Evolutionary conservation across 2,329 filamentous ascomycete genomes (phyloP), one percentile per base, ranked within the genome.

Genomic region (Diatrype stigma): DNA sequence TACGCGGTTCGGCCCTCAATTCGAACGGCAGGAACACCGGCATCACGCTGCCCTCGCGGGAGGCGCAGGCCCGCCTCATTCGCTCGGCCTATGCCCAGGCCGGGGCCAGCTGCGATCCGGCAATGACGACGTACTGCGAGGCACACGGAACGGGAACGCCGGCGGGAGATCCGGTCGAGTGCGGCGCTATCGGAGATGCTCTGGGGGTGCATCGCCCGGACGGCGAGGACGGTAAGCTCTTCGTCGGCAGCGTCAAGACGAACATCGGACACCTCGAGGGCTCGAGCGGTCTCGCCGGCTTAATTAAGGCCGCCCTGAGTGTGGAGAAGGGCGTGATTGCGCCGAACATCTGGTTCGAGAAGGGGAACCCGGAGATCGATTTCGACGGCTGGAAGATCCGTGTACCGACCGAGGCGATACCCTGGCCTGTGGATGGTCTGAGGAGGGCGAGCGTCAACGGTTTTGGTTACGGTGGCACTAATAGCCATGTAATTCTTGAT

Each of bases 381-480:
- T 38, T 38, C 16, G 35, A 38, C 16, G 35, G 11, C 35, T 38
- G 3, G 35, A 38, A 17, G 35, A 38, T 38, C 16, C 35, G 35
- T 16, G 46, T 52, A 34, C 51, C 50, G 7, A 52, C 45, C 1
- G 44, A 32, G 3, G 37, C 56, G 1, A 40, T 37, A 7, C 45
- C 53, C 2, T 55, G 54, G 51, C 56, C 53, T 1, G 26, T 32
- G 6, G 42, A 32, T 6, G 48, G 48, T 16, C 37, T 53, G 3
- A 57, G 55, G 10, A 54, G 67, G 28, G 63, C 59, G 0, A 60
- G 58, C n/a, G 55, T 70, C 16, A 67, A 65, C 49, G 60, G 56
- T 28, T 70, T 68, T 46, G 68, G 67, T 1, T 70, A 58, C 51
- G 68, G 68, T 14, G 67, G 68, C 6, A 60, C 62, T 16, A 69